Percentiles rank a stretch among this genome's conserved stretches.
These are phyloP conservation scores for Aurifilum marmelostoma DNA, from an alignment of 2,329 filamentous ascomycete species.

Conservation along the genomic window DNA sequence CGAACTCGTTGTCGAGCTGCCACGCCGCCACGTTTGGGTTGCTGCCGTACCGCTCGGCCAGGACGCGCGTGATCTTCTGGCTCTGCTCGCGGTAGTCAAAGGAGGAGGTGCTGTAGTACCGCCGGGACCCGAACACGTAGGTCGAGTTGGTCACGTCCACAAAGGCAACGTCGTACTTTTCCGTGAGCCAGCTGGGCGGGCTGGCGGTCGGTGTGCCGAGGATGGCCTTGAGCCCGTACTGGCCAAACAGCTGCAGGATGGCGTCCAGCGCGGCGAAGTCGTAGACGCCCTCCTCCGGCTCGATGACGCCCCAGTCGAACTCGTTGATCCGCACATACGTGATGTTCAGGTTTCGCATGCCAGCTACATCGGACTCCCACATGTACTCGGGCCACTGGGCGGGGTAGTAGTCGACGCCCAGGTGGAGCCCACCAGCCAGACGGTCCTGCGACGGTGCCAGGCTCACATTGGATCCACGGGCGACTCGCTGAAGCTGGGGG, in stretches of 20 bases:
- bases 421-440: constrained; percentile 31
- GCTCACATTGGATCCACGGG: constrained; percentile 1
- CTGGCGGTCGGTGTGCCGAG: constrained; percentile 33
- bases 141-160: constrained; percentile 34
- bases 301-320: constrained; percentile 33
- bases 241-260: constrained; percentile 29
- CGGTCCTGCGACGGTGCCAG: constrained; percentile 25
- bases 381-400: constrained; percentile 33
- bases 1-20: constrained; percentile 35
- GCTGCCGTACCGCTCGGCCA: constrained; percentile 32
- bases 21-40: constrained; percentile 30
- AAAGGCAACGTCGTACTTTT: constrained; percentile 32
- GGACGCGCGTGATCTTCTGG: constrained; percentile 32
- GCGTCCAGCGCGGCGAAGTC: constrained; percentile 33
- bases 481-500: background rate
- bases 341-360: constrained; percentile 32
- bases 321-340: constrained; percentile 33
- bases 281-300: constrained; percentile 31
- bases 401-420: constrained; percentile 33
- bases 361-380: constrained; percentile 32
- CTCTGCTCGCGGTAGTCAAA: constrained; percentile 33
- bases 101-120: constrained; percentile 34
- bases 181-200: constrained; percentile 31
- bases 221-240: constrained; percentile 33
- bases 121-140: constrained; percentile 32